A percentile compares a stretch with the other conserved stretches of the same genome.
Evolutionary conservation across 257 asterid genomes (phyloP).

Genomic region (Nicotiana tabacum): DNA sequence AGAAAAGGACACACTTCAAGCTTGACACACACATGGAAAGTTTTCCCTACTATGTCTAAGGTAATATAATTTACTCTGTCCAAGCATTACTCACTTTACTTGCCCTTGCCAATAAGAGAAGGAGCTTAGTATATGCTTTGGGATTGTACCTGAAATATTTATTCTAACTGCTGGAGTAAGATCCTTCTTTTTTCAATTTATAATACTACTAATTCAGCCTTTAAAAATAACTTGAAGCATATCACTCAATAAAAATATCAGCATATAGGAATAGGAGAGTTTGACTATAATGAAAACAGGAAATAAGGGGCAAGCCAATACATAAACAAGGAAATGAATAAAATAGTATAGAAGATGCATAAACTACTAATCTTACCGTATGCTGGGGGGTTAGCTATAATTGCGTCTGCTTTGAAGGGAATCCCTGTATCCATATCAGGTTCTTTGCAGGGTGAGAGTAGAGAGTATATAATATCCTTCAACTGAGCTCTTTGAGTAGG

Average conservation of each 20-base stretch:
- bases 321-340: neutral
- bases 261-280: neutral
- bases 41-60: neutral
- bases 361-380: constrained; percentile 50
- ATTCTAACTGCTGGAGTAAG: neutral
- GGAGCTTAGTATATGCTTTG: neutral
- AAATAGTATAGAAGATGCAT: neutral
- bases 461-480: constrained; percentile 65
- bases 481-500: constrained; percentile 62
- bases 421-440: constrained; percentile 57
- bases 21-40: neutral
- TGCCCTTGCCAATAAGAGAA: constrained; percentile 2
- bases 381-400: constrained; percentile 94
- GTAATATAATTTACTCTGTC: neutral
- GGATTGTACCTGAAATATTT: neutral
- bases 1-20: neutral
- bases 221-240: neutral
- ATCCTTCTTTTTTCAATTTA: neutral
- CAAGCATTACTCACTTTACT: neutral
- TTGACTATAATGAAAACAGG: neutral
- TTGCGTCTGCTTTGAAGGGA: constrained; percentile 67
- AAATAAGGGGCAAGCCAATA: neutral
- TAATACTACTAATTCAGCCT: neutral
- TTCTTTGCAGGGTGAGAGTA: constrained; percentile 66
- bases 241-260: neutral